Percentiles rank a stretch among this genome's conserved stretches.
Conservation (phyloP, 768 basidiomycete species). For the Collybiopsis luxurians region DNA sequence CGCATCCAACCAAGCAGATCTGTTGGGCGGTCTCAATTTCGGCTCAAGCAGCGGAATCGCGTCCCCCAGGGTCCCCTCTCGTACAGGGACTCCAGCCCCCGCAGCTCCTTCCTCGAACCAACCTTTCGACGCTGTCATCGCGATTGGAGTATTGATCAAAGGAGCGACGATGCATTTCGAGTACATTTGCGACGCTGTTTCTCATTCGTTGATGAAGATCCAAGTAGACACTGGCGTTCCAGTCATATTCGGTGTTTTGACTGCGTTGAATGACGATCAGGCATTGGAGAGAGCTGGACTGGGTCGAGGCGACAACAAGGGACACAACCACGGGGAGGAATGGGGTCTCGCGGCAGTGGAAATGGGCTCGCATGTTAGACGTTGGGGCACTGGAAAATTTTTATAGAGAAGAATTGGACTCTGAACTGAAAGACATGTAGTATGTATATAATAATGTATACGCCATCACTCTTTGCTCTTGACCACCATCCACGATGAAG, state of each 20-base stretch:
- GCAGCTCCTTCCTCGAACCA: constrained; percentile 35
- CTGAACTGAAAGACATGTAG: neutral
- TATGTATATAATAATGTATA: neutral
- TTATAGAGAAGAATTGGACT: neutral
- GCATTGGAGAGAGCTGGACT: constrained; percentile 94
- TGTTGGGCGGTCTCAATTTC: constrained; percentile 65
- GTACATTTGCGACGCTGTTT: constrained; percentile 94
- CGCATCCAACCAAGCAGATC: constrained; percentile 73
- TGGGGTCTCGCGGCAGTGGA: constrained; percentile 98
- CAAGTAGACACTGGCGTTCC: constrained; percentile 93
- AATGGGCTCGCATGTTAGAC: constrained; percentile 67
- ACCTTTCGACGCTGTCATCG: constrained; percentile 94
- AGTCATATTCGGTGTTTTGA: constrained; percentile 95
- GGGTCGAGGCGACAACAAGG: constrained; percentile 62
- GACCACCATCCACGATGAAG: constrained; percentile 40
- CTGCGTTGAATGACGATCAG: constrained; percentile 89
- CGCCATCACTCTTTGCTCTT: neutral
- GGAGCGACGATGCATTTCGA: constrained; percentile 99
- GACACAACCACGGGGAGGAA: constrained; percentile 97
- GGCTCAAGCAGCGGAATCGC: constrained; percentile 20
- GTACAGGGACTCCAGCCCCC: constrained; percentile 52
- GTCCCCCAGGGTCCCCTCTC: constrained; percentile 37
- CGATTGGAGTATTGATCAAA: constrained; percentile 97
- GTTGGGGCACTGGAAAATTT: constrained; percentile 74
- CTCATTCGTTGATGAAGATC: constrained; percentile 91